Evolutionary conservation across 179 eudicot genomes (phyloP).

Genomic region (Spinacia oleracea): DNA sequence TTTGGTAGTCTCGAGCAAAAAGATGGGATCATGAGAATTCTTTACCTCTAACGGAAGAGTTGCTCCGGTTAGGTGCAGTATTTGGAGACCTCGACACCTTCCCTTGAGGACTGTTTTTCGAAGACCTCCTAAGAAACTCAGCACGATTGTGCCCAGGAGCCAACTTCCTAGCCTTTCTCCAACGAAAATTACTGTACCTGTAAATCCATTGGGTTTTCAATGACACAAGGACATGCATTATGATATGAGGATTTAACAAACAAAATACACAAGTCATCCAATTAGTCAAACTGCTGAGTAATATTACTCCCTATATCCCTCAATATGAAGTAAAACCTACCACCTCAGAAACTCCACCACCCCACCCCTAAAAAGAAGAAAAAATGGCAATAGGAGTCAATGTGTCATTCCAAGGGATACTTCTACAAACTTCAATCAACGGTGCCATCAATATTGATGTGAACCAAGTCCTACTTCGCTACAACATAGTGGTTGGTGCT

Average conservation of each 20-base stretch:
- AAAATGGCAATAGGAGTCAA: no score
- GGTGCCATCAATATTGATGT: no score
- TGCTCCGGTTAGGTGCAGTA: conserved; percentile 42
- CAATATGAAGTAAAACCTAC: no score
- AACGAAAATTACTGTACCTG: conserved; percentile 27
- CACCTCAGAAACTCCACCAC: no score
- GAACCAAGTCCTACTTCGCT: no score
- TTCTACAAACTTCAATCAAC: no score
- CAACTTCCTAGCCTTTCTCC: conserved; percentile 30
- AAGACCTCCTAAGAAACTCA: conserved; percentile 66
- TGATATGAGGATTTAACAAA: conserved; percentile 1
- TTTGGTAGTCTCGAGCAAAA: neutral
- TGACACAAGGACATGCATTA: neutral
- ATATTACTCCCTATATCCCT: neutral
- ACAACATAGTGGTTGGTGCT: no score
- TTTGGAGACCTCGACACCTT: conserved; percentile 46
- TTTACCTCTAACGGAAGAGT: conserved; percentile 64
- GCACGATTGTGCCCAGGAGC: conserved; percentile 46
- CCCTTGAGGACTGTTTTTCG: conserved; percentile 36
- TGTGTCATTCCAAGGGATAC: no score
- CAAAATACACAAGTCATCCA: neutral
- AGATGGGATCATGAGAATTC: neutral
- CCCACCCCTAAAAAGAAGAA: no score
- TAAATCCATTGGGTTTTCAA: conserved; percentile 4
- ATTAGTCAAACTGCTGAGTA: neutral